phyloP scores from a whole-genome alignment of 768 basidiomycete genomes.

The Kwoniella dejecticola region DNA sequence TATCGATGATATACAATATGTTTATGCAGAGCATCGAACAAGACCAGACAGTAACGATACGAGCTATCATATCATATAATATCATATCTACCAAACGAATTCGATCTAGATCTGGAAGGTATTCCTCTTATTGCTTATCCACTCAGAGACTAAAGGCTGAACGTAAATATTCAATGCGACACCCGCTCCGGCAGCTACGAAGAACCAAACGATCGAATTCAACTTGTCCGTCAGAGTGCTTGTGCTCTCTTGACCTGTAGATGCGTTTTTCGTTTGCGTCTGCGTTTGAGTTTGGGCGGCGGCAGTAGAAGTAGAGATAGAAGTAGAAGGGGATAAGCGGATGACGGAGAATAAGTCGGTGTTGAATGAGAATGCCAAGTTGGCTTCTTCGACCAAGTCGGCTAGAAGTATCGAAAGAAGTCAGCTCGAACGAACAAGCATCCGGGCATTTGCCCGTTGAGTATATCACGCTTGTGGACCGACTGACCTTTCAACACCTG shows the following conservation, averaged over 20 bases:
- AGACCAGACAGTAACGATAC: too few species aligned
- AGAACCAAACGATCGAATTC: slow-evolving; percentile 8
- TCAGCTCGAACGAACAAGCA: not conserved
- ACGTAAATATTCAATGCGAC: slow-evolving; percentile 17
- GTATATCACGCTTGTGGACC: too few species aligned
- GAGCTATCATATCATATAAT: too few species aligned
- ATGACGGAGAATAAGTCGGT: slow-evolving; percentile 48
- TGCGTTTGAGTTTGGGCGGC: too few species aligned
- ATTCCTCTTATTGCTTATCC: slow-evolving; percentile 9
- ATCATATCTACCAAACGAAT: too few species aligned
- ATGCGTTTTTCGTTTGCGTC: not conserved
- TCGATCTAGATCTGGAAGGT: too few species aligned
- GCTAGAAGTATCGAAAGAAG: slow-evolving; percentile 12
- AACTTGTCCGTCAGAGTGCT: slow-evolving; percentile 14
- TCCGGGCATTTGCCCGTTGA: not conserved
- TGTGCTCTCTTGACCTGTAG: not conserved
- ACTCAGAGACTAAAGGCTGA: slow-evolving; percentile 2
- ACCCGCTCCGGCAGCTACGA: slow-evolving; percentile 11
- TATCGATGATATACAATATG: too few species aligned
- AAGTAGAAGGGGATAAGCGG: slow-evolving; percentile 14
- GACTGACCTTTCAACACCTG: slow-evolving; percentile 45
- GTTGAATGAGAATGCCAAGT: slow-evolving; percentile 46
- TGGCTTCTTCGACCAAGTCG: slow-evolving; percentile 46
- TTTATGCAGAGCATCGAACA: too few species aligned
- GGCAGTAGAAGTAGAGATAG: not conserved